Percentiles rank a stretch among this genome's conserved stretches.
phyloP scores from a whole-genome alignment of 139 green algal species.

The Micractinium sp. region DNA sequence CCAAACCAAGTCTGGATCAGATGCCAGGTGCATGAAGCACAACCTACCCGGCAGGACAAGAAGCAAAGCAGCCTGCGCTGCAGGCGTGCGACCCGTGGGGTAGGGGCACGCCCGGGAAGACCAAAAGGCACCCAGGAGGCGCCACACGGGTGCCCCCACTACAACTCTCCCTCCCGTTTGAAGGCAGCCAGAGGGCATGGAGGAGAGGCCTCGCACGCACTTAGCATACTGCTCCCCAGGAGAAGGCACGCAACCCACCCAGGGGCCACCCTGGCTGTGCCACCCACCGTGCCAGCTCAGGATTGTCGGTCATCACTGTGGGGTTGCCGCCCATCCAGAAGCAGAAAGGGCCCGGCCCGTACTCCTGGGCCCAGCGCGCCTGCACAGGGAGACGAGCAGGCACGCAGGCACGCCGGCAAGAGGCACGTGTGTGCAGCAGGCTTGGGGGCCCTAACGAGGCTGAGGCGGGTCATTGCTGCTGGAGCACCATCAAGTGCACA shows the following conservation, averaged over 20 bases:
- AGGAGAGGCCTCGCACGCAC: neutral
- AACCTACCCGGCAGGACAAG: too few species aligned
- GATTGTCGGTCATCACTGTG: neutral
- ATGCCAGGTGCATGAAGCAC: too few species aligned
- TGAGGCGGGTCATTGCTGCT: neutral
- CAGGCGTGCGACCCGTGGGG: too few species aligned
- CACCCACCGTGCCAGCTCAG: neutral
- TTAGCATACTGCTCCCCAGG: neutral
- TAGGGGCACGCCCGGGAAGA: too few species aligned
- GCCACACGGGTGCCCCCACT: neutral
- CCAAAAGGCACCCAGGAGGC: neutral
- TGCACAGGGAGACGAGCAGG: neutral
- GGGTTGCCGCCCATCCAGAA: neutral
- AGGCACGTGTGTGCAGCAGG: neutral
- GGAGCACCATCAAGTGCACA: neutral
- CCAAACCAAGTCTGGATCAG: too few species aligned
- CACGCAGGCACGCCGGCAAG: too few species aligned
- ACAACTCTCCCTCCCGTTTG: neutral
- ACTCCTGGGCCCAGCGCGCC: neutral
- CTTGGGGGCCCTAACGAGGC: too few species aligned
- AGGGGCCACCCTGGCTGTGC: neutral
- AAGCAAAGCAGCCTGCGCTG: too few species aligned
- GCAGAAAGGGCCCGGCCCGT: neutral
- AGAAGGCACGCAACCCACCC: neutral
- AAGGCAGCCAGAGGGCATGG: neutral